Evolutionary conservation across 2,329 filamentous ascomycete genomes (phyloP).

Genomic region (Arthrobotrys sinensis): DNA sequence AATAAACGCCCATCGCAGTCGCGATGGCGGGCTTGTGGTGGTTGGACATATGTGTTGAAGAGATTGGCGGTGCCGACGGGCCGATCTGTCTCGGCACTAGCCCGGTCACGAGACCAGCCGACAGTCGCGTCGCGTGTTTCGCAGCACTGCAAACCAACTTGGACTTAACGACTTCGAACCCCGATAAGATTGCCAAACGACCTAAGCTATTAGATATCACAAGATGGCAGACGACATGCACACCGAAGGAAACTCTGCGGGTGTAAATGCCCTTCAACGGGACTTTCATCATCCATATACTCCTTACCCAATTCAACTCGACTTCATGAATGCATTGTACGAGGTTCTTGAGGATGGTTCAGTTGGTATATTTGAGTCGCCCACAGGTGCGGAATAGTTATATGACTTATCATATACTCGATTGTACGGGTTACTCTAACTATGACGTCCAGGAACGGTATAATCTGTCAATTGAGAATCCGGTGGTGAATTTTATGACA

Average conservation of each 20-base stretch:
- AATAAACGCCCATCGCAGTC: neutral
- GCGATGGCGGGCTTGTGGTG: neutral
- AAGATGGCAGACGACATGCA: neutral
- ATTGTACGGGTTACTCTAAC: conserved; percentile 19
- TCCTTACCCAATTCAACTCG: conserved; percentile 87
- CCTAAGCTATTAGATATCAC: too few species aligned
- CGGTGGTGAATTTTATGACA: neutral
- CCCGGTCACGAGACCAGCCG: neutral
- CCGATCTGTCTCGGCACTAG: neutral
- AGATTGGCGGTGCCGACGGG: neutral
- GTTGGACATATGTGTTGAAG: neutral
- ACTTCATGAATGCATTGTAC: conserved; percentile 90
- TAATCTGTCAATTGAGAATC: conserved; percentile 21
- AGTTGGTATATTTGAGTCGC: conserved; percentile 90
- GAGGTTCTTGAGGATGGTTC: conserved; percentile 83
- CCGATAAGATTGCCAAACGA: neutral
- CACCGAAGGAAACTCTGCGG: neutral
- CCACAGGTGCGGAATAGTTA: conserved; percentile 77
- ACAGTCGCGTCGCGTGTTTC: conserved; percentile 5
- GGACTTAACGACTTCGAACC: too few species aligned
- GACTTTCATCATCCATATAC: conserved; percentile 90
- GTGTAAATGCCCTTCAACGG: conserved; percentile 62
- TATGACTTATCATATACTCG: conserved; percentile 67
- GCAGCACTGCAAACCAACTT: neutral
- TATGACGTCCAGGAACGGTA: conserved; percentile 33